These are phyloP conservation scores for Penicillium frequentans DNA, from an alignment of 2,329 filamentous ascomycete species.

Conservation along the genomic window DNA sequence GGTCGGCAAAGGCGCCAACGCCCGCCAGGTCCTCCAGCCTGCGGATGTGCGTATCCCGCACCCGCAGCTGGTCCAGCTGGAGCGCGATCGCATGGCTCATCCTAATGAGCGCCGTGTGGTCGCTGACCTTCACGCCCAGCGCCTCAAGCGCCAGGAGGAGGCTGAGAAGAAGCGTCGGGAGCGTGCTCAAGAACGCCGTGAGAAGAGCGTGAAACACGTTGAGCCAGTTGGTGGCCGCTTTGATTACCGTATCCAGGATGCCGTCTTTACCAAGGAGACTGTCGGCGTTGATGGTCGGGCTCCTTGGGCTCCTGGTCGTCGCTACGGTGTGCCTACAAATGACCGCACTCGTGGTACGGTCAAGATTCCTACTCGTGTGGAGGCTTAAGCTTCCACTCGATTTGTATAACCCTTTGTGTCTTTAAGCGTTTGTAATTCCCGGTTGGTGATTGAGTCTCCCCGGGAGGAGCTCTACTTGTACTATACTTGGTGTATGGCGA, in stretches of 20 bases:
- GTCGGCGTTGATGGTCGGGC: conserved; percentile 57
- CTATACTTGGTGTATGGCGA: conserved; percentile 22
- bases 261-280: conserved; percentile 53
- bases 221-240: conserved; percentile 53
- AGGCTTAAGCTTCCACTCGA: conserved; percentile 38
- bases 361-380: conserved; percentile 64
- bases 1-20: conserved; percentile 43
- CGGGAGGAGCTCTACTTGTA: conserved; percentile 22
- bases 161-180: conserved; percentile 41
- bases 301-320: conserved; percentile 54
- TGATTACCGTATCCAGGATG: conserved; percentile 61
- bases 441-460: conserved; percentile 8
- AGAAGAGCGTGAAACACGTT: conserved; percentile 44
- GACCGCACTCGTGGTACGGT: conserved; percentile 63
- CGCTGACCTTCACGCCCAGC: conserved; percentile 44
- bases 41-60: conserved; percentile 65
- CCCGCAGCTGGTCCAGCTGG: conserved; percentile 56
- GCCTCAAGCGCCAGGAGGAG: conserved; percentile 42
- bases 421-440: conserved; percentile 2
- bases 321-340: conserved; percentile 63
- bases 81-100: conserved; percentile 45
- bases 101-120: conserved; percentile 35
- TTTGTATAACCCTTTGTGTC: conserved; percentile 3
- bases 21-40: conserved; percentile 56
- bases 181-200: conserved; percentile 42